Conservation (phyloP, 768 basidiomycete species). For the Suillus fuscotomentosus region DNA sequence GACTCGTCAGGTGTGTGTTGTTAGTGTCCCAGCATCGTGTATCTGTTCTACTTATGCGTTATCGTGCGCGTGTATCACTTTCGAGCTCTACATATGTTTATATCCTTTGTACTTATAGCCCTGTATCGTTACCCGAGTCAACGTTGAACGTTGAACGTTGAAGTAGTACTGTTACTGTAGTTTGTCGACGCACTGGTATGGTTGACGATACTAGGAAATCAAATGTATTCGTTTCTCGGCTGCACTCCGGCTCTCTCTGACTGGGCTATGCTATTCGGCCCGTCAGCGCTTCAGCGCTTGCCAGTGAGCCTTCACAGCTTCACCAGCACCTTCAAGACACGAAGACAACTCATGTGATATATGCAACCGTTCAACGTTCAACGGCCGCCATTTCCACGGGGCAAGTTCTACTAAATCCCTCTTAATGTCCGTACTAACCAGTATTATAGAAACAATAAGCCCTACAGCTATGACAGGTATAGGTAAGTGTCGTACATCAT, state of each 20-base stretch:
- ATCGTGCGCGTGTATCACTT: neutral
- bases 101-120: neutral
- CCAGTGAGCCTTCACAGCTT: neutral
- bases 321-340: neutral
- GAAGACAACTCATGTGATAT: neutral
- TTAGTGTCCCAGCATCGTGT: constrained; percentile 1
- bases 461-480: neutral
- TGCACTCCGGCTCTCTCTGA: too few species aligned
- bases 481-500: neutral
- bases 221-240: neutral
- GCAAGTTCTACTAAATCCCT: neutral
- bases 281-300: too few species aligned
- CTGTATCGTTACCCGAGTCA: neutral
- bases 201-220: neutral
- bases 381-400: neutral
- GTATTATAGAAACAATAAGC: neutral
- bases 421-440: neutral
- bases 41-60: neutral
- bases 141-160: neutral
- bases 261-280: too few species aligned
- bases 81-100: neutral
- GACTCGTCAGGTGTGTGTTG: neutral
- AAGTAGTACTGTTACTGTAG: neutral
- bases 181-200: neutral
- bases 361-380: neutral